A percentile compares a stretch with the other conserved stretches of the same genome.
phyloP scores from a whole-genome alignment of 1,284 basidiomycete species.

The Rhodofomes roseus region DNA sequence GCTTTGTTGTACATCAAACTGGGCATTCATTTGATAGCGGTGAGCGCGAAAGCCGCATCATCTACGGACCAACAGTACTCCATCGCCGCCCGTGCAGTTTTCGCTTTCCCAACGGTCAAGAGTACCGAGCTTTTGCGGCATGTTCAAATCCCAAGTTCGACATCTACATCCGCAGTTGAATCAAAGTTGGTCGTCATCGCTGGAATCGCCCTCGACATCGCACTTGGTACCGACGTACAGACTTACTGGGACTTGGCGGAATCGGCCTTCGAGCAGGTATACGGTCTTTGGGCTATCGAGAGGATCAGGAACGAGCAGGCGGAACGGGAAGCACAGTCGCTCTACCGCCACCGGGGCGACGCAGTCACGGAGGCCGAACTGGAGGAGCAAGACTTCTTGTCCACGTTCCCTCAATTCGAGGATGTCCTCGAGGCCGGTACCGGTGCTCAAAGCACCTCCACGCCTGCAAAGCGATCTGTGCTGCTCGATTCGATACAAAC shows the following conservation, averaged over 20 bases:
- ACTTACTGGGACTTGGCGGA: constrained; percentile 37
- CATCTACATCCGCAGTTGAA: constrained; percentile 18
- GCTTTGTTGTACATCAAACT: constrained; percentile 69
- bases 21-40: constrained; percentile 64
- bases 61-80: constrained; percentile 6
- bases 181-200: constrained; percentile 50
- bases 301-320: constrained; percentile 66
- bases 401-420: constrained; percentile 84
- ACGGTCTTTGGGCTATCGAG: constrained; percentile 83
- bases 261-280: constrained; percentile 66
- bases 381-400: constrained; percentile 80
- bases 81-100: constrained; percentile 33
- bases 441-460: background rate
- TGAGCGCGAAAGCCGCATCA: constrained; percentile 13
- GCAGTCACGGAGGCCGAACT: constrained; percentile 67
- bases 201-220: constrained; percentile 44
- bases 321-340: constrained; percentile 63
- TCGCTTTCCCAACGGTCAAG: constrained; percentile 51
- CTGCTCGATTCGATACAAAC: constrained; percentile 14
- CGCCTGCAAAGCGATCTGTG: constrained; percentile 2
- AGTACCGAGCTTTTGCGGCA: constrained; percentile 36
- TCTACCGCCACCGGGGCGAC: constrained; percentile 76
- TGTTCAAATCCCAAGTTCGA: constrained; percentile 1
- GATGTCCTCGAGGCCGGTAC: constrained; percentile 42
- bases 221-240: constrained; percentile 30